Conservation (phyloP, 805 yeast species). For the Yamadazyma akitaensis region DNA sequence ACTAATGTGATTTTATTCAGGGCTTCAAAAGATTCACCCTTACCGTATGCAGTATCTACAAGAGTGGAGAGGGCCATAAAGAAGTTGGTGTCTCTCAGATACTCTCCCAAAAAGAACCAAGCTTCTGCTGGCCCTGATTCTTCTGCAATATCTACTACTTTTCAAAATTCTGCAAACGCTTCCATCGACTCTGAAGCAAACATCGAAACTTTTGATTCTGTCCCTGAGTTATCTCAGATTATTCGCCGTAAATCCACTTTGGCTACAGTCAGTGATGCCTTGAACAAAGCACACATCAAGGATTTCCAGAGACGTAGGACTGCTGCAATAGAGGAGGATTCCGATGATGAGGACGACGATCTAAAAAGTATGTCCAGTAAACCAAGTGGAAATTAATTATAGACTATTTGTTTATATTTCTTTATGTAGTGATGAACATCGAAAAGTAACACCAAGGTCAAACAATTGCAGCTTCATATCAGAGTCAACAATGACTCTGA, state of each 20-base stretch:
- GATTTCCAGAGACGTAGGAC: slow-evolving; percentile 73
- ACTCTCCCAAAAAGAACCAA: slow-evolving; percentile 9
- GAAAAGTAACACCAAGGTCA: no score
- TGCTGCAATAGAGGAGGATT: slow-evolving; percentile 24
- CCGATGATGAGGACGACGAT: slow-evolving; percentile 35
- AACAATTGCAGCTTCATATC: no score
- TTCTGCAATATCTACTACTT: slow-evolving; percentile 8
- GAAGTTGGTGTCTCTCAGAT: slow-evolving; percentile 33
- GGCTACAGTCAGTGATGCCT: slow-evolving; percentile 47
- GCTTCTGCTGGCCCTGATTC: slow-evolving; percentile 1
- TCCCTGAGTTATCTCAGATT: not conserved
- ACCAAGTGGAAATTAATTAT: not conserved
- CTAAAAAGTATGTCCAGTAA: slow-evolving; percentile 10
- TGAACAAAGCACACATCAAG: slow-evolving; percentile 76
- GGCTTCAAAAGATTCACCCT: slow-evolving; percentile 82
- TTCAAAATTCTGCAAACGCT: slow-evolving; percentile 6
- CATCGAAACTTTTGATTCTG: slow-evolving; percentile 3
- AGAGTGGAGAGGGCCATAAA: slow-evolving; percentile 37
- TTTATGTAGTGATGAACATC: no score
- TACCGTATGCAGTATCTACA: slow-evolving; percentile 62
- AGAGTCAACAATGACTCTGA: no score
- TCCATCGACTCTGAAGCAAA: slow-evolving; percentile 11
- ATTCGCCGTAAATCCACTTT: slow-evolving; percentile 23
- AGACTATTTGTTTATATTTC: no score
- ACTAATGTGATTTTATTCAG: slow-evolving; percentile 82